Percentiles rank a stretch among this genome's conserved stretches.
phyloP scores from a whole-genome alignment of 306 rosid species.

The Prinsepia uniflora region DNA sequence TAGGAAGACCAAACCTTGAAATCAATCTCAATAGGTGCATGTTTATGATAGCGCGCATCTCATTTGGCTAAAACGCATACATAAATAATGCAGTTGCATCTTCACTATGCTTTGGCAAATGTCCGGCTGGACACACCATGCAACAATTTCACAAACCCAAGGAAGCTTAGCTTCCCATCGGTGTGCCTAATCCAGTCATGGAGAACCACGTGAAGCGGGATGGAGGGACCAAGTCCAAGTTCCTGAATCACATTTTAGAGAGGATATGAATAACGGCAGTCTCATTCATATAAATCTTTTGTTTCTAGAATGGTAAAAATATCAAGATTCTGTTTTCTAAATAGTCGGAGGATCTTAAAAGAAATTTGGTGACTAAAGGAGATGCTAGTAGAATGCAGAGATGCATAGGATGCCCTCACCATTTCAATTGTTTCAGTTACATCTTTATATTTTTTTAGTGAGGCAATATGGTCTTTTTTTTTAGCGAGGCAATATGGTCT shows the following conservation, averaged over 20 bases:
- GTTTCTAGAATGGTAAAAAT: not conserved
- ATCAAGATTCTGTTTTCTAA: not conserved
- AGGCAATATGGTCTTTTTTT: not conserved
- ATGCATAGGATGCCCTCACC: not conserved
- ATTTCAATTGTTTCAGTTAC: not conserved
- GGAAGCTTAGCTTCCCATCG: constrained; percentile 96
- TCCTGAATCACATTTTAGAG: constrained; percentile 48
- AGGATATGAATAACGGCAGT: not conserved
- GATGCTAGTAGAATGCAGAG: not conserved
- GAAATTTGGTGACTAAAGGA: not conserved
- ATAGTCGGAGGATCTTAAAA: too few relatives aligned
- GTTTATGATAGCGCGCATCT: constrained; percentile 23
- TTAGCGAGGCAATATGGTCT: not conserved
- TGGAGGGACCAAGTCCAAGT: constrained; percentile 97
- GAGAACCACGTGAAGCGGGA: constrained; percentile 88
- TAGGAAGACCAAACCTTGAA: constrained; percentile 25
- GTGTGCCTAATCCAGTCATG: constrained; percentile 99
- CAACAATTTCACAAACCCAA: constrained; percentile 83
- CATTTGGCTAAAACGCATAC: constrained; percentile 17
- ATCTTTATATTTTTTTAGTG: not conserved
- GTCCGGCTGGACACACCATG: constrained; percentile 84
- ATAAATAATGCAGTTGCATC: constrained; percentile 20
- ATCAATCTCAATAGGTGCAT: constrained; percentile 23
- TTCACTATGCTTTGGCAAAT: constrained; percentile 61
- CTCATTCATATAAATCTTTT: not conserved